Conservation (phyloP, 1,284 basidiomycete genomes). For the Sporisorium graminicola region DNA sequence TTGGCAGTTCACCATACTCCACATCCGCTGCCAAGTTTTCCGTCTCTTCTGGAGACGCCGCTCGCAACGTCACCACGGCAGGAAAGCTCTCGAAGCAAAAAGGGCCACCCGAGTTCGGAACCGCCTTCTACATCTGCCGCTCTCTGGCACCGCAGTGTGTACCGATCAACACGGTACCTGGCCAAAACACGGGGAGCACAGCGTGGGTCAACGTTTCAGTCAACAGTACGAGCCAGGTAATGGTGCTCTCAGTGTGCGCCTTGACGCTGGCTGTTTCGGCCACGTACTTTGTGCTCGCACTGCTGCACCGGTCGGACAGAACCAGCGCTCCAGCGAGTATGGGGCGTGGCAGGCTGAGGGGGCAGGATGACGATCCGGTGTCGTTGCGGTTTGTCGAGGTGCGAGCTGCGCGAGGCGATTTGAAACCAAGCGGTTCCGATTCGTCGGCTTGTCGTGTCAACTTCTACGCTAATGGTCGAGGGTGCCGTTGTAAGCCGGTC, state of each 20-base stretch:
- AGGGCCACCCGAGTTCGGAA: slow-evolving; percentile 8
- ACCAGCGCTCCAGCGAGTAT: slow-evolving; percentile 4
- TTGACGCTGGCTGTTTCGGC: neutral
- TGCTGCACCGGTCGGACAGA: slow-evolving; percentile 15
- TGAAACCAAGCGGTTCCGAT: neutral
- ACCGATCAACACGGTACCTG: neutral
- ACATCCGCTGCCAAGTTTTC: slow-evolving; percentile 14
- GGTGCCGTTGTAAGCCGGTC: slow-evolving; percentile 2
- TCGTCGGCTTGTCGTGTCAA: neutral
- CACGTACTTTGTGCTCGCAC: slow-evolving; percentile 10
- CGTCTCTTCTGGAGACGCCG: slow-evolving; percentile 1
- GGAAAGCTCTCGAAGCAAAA: neutral
- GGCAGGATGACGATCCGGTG: neutral
- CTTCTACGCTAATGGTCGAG: neutral
- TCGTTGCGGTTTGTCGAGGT: neutral
- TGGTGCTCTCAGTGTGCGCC: slow-evolving; percentile 4
- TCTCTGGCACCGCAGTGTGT: slow-evolving; percentile 23
- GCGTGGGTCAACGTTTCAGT: slow-evolving; percentile 13
- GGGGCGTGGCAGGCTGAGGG: neutral
- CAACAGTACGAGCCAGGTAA: neutral
- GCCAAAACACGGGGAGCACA: slow-evolving; percentile 3
- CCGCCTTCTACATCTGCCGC: slow-evolving; percentile 25
- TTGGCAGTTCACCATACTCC: neutral
- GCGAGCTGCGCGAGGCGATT: neutral
- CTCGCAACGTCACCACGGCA: neutral